These are phyloP conservation scores for Sugiyamaella mastotermitis DNA, from an alignment of 805 yeast genomes.

Conservation along the genomic window DNA sequence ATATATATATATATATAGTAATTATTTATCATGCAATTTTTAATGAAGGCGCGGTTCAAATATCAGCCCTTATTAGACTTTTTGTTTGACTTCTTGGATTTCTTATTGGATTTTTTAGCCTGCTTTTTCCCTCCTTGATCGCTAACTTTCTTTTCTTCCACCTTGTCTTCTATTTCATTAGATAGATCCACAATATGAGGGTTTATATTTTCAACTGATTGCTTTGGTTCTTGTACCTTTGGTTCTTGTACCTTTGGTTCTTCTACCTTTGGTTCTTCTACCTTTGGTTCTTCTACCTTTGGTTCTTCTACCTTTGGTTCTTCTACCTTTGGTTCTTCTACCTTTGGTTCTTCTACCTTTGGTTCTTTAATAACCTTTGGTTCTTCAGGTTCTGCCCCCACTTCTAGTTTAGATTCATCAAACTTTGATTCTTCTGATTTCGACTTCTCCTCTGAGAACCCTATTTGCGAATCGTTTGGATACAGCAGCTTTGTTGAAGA, in stretches of 20 bases:
- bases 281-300: not conserved
- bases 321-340: not conserved
- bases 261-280: not conserved
- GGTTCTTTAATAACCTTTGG: not conserved
- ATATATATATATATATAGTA: too few relatives aligned
- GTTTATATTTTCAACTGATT: not conserved
- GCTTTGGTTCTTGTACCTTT: not conserved
- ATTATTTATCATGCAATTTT: too few relatives aligned
- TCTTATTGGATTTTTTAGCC: constrained; percentile 3
- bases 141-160: constrained; percentile 2
- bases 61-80: too few relatives aligned
- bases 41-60: too few relatives aligned
- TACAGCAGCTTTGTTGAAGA: not conserved
- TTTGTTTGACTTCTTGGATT: constrained; percentile 1
- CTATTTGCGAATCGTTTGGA: not conserved
- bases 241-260: not conserved
- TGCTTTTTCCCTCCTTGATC: constrained; percentile 3
- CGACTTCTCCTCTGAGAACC: not conserved
- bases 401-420: constrained; percentile 4
- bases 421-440: not conserved
- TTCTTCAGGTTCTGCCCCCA: constrained; percentile 9
- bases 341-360: constrained; percentile 2
- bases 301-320: not conserved
- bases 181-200: too few relatives aligned
- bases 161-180: constrained; percentile 5